Evolutionary conservation across 225 moss, liverwort and hornwort species (phyloP).

Genomic region (Pseudoscleropodium purum): DNA sequence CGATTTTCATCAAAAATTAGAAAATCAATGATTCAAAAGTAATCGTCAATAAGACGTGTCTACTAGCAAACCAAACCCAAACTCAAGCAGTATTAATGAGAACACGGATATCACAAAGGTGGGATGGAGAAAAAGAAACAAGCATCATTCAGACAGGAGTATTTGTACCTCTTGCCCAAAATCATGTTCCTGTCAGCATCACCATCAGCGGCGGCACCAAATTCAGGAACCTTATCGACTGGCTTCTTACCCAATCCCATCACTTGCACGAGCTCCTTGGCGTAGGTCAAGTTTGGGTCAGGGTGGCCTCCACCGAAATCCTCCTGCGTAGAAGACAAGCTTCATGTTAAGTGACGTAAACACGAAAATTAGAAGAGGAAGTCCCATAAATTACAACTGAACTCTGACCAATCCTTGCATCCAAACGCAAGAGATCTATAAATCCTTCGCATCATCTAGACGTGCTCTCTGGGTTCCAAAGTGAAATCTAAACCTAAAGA

Average conservation of each 20-base stretch:
- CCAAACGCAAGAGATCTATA: not conserved
- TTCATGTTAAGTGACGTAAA: not conserved
- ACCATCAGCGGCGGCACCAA: slow-evolving; percentile 91
- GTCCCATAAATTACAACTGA: not conserved
- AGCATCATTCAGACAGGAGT: not conserved
- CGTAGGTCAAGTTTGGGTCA: slow-evolving; percentile 94
- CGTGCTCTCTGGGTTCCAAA: not conserved
- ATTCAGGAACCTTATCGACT: slow-evolving; percentile 59
- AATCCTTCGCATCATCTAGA: not conserved
- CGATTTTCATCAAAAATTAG: not conserved
- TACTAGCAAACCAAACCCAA: not conserved
- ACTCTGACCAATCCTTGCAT: not conserved
- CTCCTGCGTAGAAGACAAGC: slow-evolving; percentile 29
- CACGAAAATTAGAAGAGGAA: not conserved
- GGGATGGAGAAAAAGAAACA: not conserved
- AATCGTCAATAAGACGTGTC: not conserved
- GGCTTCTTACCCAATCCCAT: slow-evolving; percentile 75
- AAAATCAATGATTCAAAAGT: not conserved
- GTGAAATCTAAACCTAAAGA: not conserved
- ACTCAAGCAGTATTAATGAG: not conserved
- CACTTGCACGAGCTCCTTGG: slow-evolving; percentile 82
- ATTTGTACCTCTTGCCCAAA: slow-evolving; percentile 68
- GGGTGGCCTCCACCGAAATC: slow-evolving; percentile 99
- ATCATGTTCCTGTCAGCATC: slow-evolving; percentile 97
- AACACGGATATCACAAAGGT: not conserved